Evolutionary conservation across 208 protist genomes (phyloP), one percentile per base, ranked within the genome.

Genomic region (Jaenimonas drosophilae): DNA sequence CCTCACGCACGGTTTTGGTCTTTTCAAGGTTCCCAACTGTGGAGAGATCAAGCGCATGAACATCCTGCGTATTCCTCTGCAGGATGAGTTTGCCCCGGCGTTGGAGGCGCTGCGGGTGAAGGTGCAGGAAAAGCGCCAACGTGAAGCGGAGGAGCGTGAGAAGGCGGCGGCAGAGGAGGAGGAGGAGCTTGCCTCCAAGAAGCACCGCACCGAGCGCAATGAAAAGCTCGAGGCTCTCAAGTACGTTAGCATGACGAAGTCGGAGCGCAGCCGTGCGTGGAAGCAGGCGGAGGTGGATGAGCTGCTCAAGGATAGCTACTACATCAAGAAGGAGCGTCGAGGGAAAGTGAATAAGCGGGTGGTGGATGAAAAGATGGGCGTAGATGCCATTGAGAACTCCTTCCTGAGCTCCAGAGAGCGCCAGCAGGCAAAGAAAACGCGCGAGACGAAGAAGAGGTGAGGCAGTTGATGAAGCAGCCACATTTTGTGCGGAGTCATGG

Each of bases 1-100:
- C 42, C 80, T 99, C 25, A 93, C 91, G 21, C 80, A 96, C 57
- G 72, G 78, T 25, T 97, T 97, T 58, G 91, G 59, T 6, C 71
- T 97, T 6, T 85, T 91, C 44, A 89, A 79, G 57, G 66, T 96
- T 7, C 93, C 93, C 9, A 94, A 60, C 54, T 91, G 86, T 49
- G 81, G 83, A 23, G 86, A 96, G 53, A 91, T 96, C 42, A 71
- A 72, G 47, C 70, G 80, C 25, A 92, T 96, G 82, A 69, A 54
- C 16, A 56, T 86, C 11, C 49, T 93, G 23, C 54, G 44, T 26
- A 78, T 96, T 40, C 83, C 82, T 1, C 63, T 96, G 33, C 84
- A 91, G 57, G 70, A 70, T 14, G 83, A 94, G 61, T 85, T 96
- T 34, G 21, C n/a, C 11, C 57, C 61, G 17, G 78, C 91, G 37